Percentiles rank a stretch among this genome's conserved stretches.
Conservation (phyloP, 2,329 filamentous ascomycete species). For the Apiospora saccharicola region DNA sequence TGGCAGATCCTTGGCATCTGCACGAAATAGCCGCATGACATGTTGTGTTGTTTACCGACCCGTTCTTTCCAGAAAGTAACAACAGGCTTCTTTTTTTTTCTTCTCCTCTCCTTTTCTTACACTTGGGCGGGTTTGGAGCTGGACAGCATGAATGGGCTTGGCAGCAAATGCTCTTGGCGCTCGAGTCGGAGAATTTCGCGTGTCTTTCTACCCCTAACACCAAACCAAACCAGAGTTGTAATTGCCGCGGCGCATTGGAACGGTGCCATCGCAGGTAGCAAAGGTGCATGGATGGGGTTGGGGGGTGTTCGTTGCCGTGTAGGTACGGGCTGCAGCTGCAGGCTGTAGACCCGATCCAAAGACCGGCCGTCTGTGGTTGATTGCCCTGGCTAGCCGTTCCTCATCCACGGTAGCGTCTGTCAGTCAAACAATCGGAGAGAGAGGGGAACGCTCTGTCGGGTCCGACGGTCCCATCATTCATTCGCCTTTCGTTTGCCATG, state of each 20-base stretch:
- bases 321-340: neutral
- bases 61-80: neutral
- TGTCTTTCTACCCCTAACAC: neutral
- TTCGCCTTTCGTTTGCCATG: neutral
- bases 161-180: neutral
- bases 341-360: neutral
- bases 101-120: too few relatives aligned
- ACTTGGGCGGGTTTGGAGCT: neutral
- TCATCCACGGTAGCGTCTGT: neutral
- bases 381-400: neutral
- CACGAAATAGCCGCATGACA: slow-evolving; percentile 8
- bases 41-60: neutral
- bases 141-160: neutral
- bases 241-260: neutral
- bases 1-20: neutral
- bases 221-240: neutral
- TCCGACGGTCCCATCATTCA: neutral
- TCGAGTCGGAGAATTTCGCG: neutral
- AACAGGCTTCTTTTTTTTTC: too few relatives aligned
- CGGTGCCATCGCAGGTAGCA: neutral
- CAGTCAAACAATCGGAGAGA: neutral
- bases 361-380: neutral
- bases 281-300: neutral
- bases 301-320: too few relatives aligned
- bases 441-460: neutral